Conservation (phyloP, 495 filamentous ascomycete species). For the Aspergillus saccharolyticus region DNA sequence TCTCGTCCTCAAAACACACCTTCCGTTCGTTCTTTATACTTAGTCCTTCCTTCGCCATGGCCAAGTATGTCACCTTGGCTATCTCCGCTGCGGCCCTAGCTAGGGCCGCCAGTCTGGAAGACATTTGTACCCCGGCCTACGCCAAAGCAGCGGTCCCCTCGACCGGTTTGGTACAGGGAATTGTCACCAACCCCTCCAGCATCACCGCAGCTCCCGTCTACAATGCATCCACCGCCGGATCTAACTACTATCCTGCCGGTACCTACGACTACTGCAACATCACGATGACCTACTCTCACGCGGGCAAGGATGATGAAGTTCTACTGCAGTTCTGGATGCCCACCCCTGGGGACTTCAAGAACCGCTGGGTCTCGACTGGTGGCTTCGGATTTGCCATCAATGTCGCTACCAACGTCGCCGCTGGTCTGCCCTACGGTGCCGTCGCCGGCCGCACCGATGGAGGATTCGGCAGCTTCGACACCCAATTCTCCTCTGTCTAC, state of each 20-base stretch:
- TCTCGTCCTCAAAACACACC: neutral
- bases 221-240: conserved; percentile 27
- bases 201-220: conserved; percentile 24
- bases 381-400: conserved; percentile 46
- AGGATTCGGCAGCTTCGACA: conserved; percentile 44
- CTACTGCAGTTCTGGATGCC: conserved; percentile 39
- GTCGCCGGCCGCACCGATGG: conserved; percentile 21
- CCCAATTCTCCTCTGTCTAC: conserved; percentile 31
- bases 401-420: conserved; percentile 30
- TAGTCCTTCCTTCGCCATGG: neutral
- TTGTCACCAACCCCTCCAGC: conserved; percentile 30
- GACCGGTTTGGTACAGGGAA: conserved; percentile 18
- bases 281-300: conserved; percentile 41
- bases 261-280: conserved; percentile 40
- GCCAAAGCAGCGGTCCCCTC: conserved; percentile 23
- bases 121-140: conserved; percentile 29
- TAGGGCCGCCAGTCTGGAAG: conserved; percentile 11
- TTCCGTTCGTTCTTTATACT: neutral
- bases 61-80: neutral
- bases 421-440: conserved; percentile 32
- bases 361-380: conserved; percentile 42
- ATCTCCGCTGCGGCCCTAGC: conserved; percentile 3
- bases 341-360: conserved; percentile 33
- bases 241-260: conserved; percentile 19
- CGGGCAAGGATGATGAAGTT: conserved; percentile 31